Evolutionary conservation across 176 grass and related monocot species (phyloP).

Genomic region (Echinochloa phyllopogon): DNA sequence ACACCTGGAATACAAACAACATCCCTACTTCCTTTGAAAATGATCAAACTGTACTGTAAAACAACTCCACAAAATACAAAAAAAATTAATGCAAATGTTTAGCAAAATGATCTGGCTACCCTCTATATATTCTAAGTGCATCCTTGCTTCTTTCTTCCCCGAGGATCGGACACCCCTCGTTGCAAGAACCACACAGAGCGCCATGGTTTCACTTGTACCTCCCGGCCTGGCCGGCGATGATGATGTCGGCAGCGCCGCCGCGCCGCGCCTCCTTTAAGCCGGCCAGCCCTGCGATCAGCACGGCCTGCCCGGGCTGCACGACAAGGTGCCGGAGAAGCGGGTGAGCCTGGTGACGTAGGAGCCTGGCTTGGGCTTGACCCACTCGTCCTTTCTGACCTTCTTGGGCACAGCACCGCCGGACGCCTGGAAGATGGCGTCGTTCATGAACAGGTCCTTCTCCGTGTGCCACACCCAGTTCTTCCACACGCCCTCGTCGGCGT

Average conservation of each 20-base stretch:
- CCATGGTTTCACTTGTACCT: background rate
- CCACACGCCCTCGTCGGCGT: conserved; percentile 48
- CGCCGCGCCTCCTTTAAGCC: background rate
- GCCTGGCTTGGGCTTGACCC: conserved; percentile 78
- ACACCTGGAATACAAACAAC: background rate
- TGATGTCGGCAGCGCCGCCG: too few relatives aligned
- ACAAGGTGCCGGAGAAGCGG: conserved; percentile 59
- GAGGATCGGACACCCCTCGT: background rate
- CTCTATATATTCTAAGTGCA: conserved; percentile 17
- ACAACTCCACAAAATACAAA: background rate
- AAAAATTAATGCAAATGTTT: conserved; percentile 8
- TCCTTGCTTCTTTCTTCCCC: background rate
- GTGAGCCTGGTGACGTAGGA: conserved; percentile 66
- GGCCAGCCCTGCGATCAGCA: conserved; percentile 49
- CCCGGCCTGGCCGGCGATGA: background rate
- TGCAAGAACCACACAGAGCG: background rate
- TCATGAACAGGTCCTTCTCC: conserved; percentile 65
- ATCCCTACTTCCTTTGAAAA: conserved; percentile 19
- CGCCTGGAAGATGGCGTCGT: conserved; percentile 54
- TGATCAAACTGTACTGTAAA: background rate
- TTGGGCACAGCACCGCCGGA: conserved; percentile 41
- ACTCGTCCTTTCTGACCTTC: conserved; percentile 32
- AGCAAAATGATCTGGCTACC: conserved; percentile 3
- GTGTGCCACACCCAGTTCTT: conserved; percentile 79
- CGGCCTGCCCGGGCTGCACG: conserved; percentile 29